Conservation (phyloP, 257 asterid genomes). For the Solanum neorickii region DNA sequence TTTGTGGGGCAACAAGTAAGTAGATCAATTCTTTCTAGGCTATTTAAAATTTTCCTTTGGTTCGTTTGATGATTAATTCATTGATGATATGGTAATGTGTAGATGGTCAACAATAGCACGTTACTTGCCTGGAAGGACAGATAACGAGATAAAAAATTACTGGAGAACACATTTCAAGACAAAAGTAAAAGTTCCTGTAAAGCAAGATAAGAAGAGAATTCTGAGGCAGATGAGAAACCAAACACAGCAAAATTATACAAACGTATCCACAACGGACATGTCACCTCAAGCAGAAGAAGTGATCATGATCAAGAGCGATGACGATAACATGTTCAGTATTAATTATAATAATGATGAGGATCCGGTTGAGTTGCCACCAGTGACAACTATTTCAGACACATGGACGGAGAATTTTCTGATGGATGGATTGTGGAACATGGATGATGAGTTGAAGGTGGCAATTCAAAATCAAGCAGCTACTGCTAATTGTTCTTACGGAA, state of each 20-base stretch:
- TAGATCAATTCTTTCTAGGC: neutral
- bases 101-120: constrained; percentile 37
- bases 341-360: neutral
- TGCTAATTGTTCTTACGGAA: constrained; percentile 2
- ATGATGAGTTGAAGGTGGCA: constrained; percentile 12
- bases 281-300: neutral
- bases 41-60: neutral
- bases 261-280: neutral
- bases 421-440: constrained; percentile 36
- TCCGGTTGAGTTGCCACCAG: neutral
- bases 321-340: neutral
- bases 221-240: neutral
- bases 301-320: neutral
- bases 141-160: constrained; percentile 26
- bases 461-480: constrained; percentile 14
- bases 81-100: neutral
- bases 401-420: constrained; percentile 17
- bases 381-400: neutral
- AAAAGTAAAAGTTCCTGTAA: neutral
- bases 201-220: neutral
- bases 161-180: constrained; percentile 33
- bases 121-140: constrained; percentile 35
- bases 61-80: neutral
- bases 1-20: constrained; percentile 39
- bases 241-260: neutral